These are phyloP conservation scores for Quercus phellos DNA, from an alignment of 331 rosid genomes.

Conservation along the genomic window DNA sequence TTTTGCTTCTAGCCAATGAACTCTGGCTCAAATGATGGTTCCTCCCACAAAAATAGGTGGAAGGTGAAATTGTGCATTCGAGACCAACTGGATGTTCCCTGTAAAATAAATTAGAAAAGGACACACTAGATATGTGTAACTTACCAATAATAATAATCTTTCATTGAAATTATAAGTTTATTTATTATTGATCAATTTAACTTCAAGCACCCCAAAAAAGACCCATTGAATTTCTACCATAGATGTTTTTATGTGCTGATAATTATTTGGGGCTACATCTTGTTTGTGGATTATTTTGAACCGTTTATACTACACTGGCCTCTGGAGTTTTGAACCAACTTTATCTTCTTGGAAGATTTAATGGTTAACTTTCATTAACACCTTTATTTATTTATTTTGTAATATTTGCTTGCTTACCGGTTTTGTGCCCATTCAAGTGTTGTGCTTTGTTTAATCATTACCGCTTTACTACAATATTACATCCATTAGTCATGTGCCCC, in stretches of 20 bases:
- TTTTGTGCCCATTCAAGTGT: neutral
- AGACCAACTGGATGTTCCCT: no score
- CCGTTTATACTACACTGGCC: neutral
- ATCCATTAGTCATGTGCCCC: neutral
- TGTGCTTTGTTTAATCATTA: neutral
- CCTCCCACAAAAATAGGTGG: no score
- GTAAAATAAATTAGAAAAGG: no score
- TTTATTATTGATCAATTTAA: no score
- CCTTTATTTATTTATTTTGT: neutral
- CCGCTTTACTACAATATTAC: neutral
- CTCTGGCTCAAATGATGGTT: neutral
- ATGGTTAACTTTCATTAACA: neutral
- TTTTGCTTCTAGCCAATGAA: neutral
- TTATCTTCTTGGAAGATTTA: neutral
- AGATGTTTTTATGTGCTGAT: neutral
- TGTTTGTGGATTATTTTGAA: neutral
- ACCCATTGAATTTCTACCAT: neutral
- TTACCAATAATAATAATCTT: no score
- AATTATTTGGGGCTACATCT: neutral
- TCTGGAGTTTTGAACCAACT: neutral
- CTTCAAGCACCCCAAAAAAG: no score
- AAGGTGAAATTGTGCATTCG: no score
- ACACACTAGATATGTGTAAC: no score
- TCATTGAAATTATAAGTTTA: no score
- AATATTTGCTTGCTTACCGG: neutral